Evolutionary conservation across 768 basidiomycete species (phyloP).

Genomic region (Phylloporus arenicola): DNA sequence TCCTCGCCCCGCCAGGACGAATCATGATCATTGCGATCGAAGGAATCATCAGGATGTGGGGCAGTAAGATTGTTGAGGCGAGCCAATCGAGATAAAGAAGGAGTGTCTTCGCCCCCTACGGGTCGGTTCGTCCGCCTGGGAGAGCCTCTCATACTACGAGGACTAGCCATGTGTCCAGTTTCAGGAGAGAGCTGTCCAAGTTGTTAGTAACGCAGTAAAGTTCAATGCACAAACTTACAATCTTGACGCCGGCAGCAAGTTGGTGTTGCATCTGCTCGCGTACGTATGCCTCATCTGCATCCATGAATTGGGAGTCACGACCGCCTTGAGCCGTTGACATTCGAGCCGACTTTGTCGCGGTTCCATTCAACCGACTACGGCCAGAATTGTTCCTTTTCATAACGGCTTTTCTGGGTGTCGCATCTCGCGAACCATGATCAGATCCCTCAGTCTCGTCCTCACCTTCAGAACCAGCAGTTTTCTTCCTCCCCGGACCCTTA

Average conservation of each 20-base stretch:
- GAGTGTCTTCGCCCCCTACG: slow-evolving; percentile 33
- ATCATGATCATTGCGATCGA: slow-evolving; percentile 40
- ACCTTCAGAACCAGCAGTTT: slow-evolving; percentile 30
- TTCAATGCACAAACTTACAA: slow-evolving; percentile 41
- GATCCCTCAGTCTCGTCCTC: slow-evolving; percentile 31
- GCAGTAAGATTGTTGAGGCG: slow-evolving; percentile 41
- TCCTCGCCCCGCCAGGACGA: slow-evolving; percentile 40
- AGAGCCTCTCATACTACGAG: slow-evolving; percentile 65
- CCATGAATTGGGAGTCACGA: slow-evolving; percentile 80
- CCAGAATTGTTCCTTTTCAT: slow-evolving; percentile 34
- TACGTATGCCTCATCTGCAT: slow-evolving; percentile 79
- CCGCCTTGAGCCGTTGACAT: slow-evolving; percentile 42
- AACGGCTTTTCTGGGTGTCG: slow-evolving; percentile 54
- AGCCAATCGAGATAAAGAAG: slow-evolving; percentile 35
- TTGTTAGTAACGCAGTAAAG: slow-evolving; percentile 10
- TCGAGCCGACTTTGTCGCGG: slow-evolving; percentile 30
- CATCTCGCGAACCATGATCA: slow-evolving; percentile 48
- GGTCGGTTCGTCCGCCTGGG: slow-evolving; percentile 49
- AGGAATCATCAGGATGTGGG: slow-evolving; percentile 39
- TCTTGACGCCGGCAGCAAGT: slow-evolving; percentile 64
- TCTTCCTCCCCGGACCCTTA: slow-evolving; percentile 33
- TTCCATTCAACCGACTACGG: slow-evolving; percentile 26
- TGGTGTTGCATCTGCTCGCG: slow-evolving; percentile 86
- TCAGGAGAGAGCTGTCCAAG: slow-evolving; percentile 55
- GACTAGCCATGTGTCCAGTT: slow-evolving; percentile 54